Conservation (phyloP, 2,329 filamentous ascomycete species). For the Juglanconis sp. region DNA sequence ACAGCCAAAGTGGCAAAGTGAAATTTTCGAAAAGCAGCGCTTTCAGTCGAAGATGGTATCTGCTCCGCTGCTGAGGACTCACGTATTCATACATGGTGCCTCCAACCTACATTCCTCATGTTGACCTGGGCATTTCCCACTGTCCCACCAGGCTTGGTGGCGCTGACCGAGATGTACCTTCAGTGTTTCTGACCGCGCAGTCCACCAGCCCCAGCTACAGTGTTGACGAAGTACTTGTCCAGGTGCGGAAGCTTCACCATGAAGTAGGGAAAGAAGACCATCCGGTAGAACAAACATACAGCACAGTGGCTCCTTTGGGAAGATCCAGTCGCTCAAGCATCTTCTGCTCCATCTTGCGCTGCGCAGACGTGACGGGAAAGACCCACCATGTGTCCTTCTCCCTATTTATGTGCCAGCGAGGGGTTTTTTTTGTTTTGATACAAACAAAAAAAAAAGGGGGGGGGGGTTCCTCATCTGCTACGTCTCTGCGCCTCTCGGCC, state of each 20-base stretch:
- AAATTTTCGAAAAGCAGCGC: no score
- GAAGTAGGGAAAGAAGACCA: constrained; percentile 44
- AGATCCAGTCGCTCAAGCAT: constrained; percentile 37
- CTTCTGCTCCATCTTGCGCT: constrained; percentile 49
- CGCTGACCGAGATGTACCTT: constrained; percentile 34
- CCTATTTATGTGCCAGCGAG: background rate
- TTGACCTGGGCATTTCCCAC: constrained; percentile 8
- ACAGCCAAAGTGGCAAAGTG: no score
- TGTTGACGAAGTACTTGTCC: constrained; percentile 46
- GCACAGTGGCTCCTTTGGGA: constrained; percentile 37
- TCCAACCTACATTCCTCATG: no score
- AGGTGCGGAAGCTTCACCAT: constrained; percentile 41
- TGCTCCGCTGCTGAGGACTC: no score
- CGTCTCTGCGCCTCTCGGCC: no score
- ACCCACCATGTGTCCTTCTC: constrained; percentile 43
- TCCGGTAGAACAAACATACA: constrained; percentile 44
- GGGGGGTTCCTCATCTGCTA: no score
- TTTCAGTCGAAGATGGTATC: no score
- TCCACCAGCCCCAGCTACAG: constrained; percentile 38
- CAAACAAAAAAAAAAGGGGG: no score
- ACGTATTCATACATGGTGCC: no score
- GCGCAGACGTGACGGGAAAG: constrained; percentile 40
- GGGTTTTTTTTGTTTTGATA: no score
- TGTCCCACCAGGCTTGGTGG: constrained; percentile 30
- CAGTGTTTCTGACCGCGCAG: constrained; percentile 32